Evolutionary conservation across 2,329 filamentous ascomycete genomes (phyloP), one percentile per base, ranked within the genome.

Genomic region (Escovopsis sp.): DNA sequence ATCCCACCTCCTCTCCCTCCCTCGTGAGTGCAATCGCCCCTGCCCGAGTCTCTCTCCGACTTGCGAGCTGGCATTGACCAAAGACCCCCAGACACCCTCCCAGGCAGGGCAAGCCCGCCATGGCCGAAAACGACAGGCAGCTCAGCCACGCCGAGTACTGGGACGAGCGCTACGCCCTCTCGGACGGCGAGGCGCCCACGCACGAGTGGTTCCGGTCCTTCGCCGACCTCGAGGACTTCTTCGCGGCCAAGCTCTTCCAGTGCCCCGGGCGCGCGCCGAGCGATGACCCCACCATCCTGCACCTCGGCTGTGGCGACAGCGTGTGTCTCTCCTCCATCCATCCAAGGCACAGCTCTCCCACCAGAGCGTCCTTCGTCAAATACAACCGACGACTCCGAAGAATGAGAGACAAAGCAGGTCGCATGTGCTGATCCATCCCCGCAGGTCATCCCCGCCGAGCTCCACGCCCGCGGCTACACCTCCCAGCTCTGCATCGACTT

Each of bases 261-360:
- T 25, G 18, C 2, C 36, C 41, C 2, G 39, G 45, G 1, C 40
- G 57, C 0, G 26, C 30, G 17, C 27, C 29, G 14, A 42, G 51
- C 0, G 45, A 50, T n/a, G 45, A 53, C 13, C 63, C 63, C 1
- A 39, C 49, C 10, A 62, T 75, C n/a, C 45, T 75, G 12, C 70
- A 75, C 48, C 52, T 75, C 4, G 70, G 70, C 0, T 71, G 62
- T 8, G 70, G 70, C 7, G 68, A 74, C 43, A 74, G 69, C 48
- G 70, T 72, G 10, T 26, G 36, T 33, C 19, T 23, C 19, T 23
- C 19, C 19, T 23, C 19, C 19, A 23, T 9, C 9, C 6, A 11
- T 32, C 10, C 19, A n/a, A n/a, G n/a, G 11, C 31, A 13, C 21
- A 8, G 12, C 1, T 3, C 26, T 19, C 12, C 16, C 13, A 28